phyloP scores from a whole-genome alignment of 208 protist genomes.

The Crithidia mellificae region DNA sequence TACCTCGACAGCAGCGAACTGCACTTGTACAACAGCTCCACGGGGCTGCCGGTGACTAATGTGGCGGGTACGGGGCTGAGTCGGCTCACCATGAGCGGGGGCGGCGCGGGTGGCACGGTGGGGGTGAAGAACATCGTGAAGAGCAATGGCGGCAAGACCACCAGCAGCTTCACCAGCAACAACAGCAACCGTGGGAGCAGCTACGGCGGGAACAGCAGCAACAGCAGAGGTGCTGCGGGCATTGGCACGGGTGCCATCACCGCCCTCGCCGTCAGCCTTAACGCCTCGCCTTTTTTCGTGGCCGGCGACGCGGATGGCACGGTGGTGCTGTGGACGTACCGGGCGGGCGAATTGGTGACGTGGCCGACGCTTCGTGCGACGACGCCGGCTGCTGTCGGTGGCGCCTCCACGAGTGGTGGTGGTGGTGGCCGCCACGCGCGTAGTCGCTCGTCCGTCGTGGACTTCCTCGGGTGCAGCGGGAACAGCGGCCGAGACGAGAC shows the following conservation, averaged over 20 bases:
- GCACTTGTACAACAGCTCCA: conserved; percentile 70
- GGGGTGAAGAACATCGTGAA: conserved; percentile 8
- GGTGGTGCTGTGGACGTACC: conserved; percentile 60
- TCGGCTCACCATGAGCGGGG: conserved; percentile 11
- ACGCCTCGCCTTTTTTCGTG: conserved; percentile 61
- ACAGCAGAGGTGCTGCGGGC: too few relatives aligned
- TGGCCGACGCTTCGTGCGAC: conserved; percentile 25
- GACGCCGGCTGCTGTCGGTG: background rate
- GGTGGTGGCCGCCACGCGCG: conserved; percentile 14
- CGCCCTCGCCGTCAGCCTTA: conserved; percentile 40
- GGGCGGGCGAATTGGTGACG: conserved; percentile 27
- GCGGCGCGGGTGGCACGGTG: background rate
- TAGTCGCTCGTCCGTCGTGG: conserved; percentile 10
- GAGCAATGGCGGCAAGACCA: too few relatives aligned
- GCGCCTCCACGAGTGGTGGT: background rate
- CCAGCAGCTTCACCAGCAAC: too few relatives aligned
- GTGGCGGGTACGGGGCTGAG: conserved; percentile 19
- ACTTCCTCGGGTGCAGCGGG: background rate
- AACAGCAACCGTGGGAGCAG: background rate
- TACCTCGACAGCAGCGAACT: conserved; percentile 42
- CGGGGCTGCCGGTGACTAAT: conserved; percentile 53
- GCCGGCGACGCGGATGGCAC: conserved; percentile 46
- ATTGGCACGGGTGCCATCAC: conserved; percentile 44
- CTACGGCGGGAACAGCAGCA: background rate
- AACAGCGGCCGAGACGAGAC: conserved; percentile 1